These are phyloP conservation scores for Liquidambar formosana DNA, from an alignment of 164 flowering plant species.

Conservation along the genomic window DNA sequence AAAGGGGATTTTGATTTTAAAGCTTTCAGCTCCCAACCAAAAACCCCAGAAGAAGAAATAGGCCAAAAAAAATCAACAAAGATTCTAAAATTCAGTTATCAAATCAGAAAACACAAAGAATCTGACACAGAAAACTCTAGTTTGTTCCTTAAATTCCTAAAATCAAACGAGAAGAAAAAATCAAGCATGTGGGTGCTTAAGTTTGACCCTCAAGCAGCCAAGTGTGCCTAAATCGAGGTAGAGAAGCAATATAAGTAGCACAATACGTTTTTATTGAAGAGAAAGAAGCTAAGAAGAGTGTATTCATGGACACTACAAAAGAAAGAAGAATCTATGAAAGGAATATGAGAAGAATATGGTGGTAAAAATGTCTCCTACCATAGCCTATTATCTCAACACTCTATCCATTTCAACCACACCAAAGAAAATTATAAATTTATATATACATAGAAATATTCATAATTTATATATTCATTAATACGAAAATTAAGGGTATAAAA, in stretches of 20 bases:
- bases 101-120: too few relatives aligned
- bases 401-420: slow-evolving; percentile 20
- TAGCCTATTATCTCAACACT: slow-evolving; percentile 37
- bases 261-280: neutral
- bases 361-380: slow-evolving; percentile 49
- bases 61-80: slow-evolving; percentile 15
- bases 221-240: slow-evolving; percentile 27
- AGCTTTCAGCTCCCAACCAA: slow-evolving; percentile 23
- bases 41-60: slow-evolving; percentile 22
- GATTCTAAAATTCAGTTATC: too few relatives aligned
- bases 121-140: too few relatives aligned
- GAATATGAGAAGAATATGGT: slow-evolving; percentile 46
- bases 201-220: too few relatives aligned
- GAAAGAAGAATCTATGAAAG: too few relatives aligned
- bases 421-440: neutral
- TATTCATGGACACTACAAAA: too few relatives aligned
- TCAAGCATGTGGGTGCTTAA: slow-evolving; percentile 31
- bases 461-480: too few relatives aligned
- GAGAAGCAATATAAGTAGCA: neutral
- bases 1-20: too few relatives aligned
- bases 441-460: too few relatives aligned
- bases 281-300: slow-evolving; percentile 9
- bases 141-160: slow-evolving; percentile 30
- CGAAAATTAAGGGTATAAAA: slow-evolving; percentile 25
- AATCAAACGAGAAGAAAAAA: slow-evolving; percentile 24